A percentile compares a stretch with the other conserved stretches of the same genome.
Evolutionary conservation across 2,329 filamentous ascomycete species (phyloP).

Genomic region (Monilinia aucupariae): DNA sequence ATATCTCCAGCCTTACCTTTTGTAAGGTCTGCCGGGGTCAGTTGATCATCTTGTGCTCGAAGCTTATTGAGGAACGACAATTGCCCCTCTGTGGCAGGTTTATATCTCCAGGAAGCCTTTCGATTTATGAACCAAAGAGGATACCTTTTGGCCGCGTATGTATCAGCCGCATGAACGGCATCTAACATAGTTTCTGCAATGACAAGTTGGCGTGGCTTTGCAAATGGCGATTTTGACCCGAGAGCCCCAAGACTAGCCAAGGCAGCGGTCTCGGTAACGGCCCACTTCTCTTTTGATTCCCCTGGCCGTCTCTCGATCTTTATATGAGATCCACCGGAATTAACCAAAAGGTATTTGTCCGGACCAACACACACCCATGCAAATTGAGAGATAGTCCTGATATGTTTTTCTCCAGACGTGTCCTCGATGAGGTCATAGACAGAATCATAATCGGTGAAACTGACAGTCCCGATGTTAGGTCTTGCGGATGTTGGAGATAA

Average conservation of each 20-base stretch:
- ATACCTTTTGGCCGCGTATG: constrained; percentile 63
- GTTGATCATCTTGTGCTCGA: constrained; percentile 47
- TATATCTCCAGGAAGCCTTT: constrained; percentile 63
- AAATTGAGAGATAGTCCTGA: constrained; percentile 67
- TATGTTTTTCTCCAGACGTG: constrained; percentile 69
- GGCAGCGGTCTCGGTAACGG: constrained; percentile 37
- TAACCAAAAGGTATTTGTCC: constrained; percentile 65
- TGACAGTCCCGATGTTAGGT: constrained; percentile 33
- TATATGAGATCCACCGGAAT: constrained; percentile 57
- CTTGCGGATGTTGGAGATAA: neutral
- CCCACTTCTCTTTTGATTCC: constrained; percentile 22
- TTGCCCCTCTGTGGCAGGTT: constrained; percentile 59
- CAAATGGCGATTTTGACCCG: constrained; percentile 54
- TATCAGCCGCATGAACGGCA: constrained; percentile 81
- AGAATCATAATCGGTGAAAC: constrained; percentile 85
- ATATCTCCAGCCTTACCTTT: constrained; percentile 82
- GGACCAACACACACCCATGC: constrained; percentile 79
- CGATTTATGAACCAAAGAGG: constrained; percentile 61
- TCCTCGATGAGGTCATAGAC: constrained; percentile 89
- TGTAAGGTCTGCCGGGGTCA: constrained; percentile 55
- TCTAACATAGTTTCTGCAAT: constrained; percentile 61
- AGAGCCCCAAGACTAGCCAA: constrained; percentile 15
- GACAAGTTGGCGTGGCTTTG: constrained; percentile 63
- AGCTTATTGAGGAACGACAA: constrained; percentile 65
- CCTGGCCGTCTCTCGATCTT: constrained; percentile 40